phyloP scores from a whole-genome alignment of 768 basidiomycete species.

The Leccinum barrowsii region DNA sequence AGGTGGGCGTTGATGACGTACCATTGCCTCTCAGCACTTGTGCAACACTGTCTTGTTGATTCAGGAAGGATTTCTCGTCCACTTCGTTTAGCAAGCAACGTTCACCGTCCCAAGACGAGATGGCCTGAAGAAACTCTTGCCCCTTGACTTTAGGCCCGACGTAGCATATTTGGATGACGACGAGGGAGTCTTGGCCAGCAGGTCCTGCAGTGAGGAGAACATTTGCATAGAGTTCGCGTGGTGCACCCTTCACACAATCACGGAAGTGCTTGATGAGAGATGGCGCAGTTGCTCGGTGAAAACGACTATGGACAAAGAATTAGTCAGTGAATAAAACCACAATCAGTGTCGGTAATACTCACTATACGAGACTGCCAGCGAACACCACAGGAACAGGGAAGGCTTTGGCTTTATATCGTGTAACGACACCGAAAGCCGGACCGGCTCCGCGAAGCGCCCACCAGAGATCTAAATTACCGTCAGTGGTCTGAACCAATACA shows the following conservation, averaged over 20 bases:
- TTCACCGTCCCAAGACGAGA: constrained; percentile 88
- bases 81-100: constrained; percentile 86
- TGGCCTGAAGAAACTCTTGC: constrained; percentile 75
- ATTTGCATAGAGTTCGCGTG: constrained; percentile 85
- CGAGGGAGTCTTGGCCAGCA: constrained; percentile 74
- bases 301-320: constrained; percentile 53
- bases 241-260: constrained; percentile 87
- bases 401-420: constrained; percentile 86
- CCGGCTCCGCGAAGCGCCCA: constrained; percentile 88
- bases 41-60: constrained; percentile 89
- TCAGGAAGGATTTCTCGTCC: constrained; percentile 81
- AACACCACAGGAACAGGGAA: constrained; percentile 89
- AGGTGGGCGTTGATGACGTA: constrained; percentile 27
- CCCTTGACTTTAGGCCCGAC: constrained; percentile 71
- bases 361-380: constrained; percentile 92
- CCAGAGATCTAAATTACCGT: constrained; percentile 61
- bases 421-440: constrained; percentile 77
- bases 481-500: not conserved
- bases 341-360: constrained; percentile 28
- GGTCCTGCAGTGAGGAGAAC: constrained; percentile 89
- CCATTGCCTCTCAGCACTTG: constrained; percentile 85
- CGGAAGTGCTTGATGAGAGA: constrained; percentile 89
- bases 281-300: constrained; percentile 81
- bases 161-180: constrained; percentile 92
- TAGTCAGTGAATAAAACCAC: constrained; percentile 2